Conservation (phyloP, 1,284 basidiomycete species). For the Hypsizygus ulmarius region DNA sequence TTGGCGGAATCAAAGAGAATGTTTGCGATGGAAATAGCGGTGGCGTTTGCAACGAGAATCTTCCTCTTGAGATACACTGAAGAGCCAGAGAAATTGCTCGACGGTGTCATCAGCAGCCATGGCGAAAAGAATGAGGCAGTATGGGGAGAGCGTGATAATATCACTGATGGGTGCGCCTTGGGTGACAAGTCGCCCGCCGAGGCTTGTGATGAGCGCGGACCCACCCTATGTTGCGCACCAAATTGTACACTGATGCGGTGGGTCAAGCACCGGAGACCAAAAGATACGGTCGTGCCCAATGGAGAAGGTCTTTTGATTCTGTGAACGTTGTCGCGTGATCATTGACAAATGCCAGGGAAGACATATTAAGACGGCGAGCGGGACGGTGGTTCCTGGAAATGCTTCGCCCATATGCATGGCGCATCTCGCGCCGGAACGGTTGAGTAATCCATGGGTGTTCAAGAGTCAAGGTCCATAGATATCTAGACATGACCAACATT, state of each 20-base stretch:
- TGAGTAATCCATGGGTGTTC: no score
- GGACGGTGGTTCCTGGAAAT: neutral
- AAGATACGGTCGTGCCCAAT: conserved; percentile 10
- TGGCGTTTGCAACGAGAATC: conserved; percentile 5
- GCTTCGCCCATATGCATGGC: no score
- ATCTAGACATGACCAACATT: no score
- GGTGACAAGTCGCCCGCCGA: conserved; percentile 6
- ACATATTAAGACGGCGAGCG: neutral
- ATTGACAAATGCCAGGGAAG: neutral
- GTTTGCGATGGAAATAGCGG: conserved; percentile 1
- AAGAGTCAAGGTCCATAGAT: no score
- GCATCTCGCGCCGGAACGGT: no score
- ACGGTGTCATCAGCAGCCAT: conserved; percentile 8
- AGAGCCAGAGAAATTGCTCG: conserved; percentile 13
- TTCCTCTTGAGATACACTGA: conserved; percentile 5
- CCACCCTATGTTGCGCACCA: conserved; percentile 12
- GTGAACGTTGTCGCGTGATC: conserved; percentile 7
- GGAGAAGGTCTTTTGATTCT: conserved; percentile 12
- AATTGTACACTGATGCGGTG: conserved; percentile 10
- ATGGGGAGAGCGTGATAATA: conserved; percentile 8
- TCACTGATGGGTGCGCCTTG: conserved; percentile 8
- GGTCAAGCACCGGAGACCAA: conserved; percentile 10
- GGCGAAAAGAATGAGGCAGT: conserved; percentile 11
- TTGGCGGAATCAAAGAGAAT: conserved; percentile 2
- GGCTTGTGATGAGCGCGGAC: conserved; percentile 9